Evolutionary conservation across 805 yeast genomes (phyloP), one percentile per base, ranked within the genome.

Genomic region (Wickerhamiella hasegawae): DNA sequence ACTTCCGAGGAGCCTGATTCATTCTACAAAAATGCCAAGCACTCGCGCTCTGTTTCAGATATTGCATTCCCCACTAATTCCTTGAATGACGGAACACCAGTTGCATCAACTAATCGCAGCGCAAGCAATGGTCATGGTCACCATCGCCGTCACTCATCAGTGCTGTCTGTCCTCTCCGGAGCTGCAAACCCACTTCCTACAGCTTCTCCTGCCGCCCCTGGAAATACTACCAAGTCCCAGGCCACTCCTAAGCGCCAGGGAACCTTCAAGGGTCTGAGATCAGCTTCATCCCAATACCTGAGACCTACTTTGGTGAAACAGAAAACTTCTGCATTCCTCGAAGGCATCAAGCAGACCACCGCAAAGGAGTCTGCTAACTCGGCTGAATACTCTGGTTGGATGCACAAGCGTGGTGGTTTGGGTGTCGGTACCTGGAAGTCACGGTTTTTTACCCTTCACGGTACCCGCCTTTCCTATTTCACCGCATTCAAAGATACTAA

Each of bases 371-470:
- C 97, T 0, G 70, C 79, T 32, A 71, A 71, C 45, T 61, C 76
- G 5, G 82, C 96, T 0, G 78, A 68, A 36, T 72, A 65, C 47
- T 73, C 82, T 33, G 99, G 99, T 2, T 90, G 96, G 94, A 82
- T 90, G 94, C 73, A 84, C 35, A 90, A 90, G 56, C 75, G 80
- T 44, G 94, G 94, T 18, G 80, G 77, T 39, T 68, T 76, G 39
- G 71, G 92, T 3, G 71, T 79, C 48, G 82, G 85, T n/a, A 71
- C 83, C 14, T 90, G 98, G 97, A 78, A 85, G 48, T 76, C 76
- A 38, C 69, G 98, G 27, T 76, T 65, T 48, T 85, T 85, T 52
- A 74, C 87, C 0, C 62, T 90, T 24, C 94, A 90, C 58, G 94
- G 94, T 3, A 90, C 98, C 0, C 65, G 99, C 46, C 59, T 90